Evolutionary conservation across 163 green algal genomes (phyloP), one percentile per base, ranked within the genome.

Genomic region (Chloromonas sp.): DNA sequence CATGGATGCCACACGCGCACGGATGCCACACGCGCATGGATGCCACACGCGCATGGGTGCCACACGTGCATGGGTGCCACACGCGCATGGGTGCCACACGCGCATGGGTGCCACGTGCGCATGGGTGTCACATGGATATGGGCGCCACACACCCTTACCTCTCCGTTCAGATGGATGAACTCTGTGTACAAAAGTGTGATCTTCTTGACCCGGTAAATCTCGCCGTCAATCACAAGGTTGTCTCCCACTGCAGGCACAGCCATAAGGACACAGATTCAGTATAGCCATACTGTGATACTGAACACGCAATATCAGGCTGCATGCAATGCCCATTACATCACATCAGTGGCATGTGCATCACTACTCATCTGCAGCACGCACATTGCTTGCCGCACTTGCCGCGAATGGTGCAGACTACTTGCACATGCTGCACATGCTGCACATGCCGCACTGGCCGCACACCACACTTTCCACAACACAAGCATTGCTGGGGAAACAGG

Each of bases 141-240:
- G n/a, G 13, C 14, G 77, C 36, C 5, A 59, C 2, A 60, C 13
- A 59, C 14, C 77, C 77, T 1, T 59, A 58, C 1, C 78, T 82
- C 81, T 36, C 82, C 82, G 14, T 70, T 85, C 58, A 80, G 58
- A 59, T 79, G 59, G 70, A 89, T 76, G 79, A 89, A 84, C 78
- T 89, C 86, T 59, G 86, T 89, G 86, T 85, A 89, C 79, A 87
- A 71, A 71, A 89, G 83, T 15, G 82, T 85, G 78, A 89, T 87
- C 84, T 87, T 86, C 81, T 89, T 89, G 66, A 89, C 82, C 81
- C 81, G 76, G 77, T 85, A 87, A 71, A 87, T 85, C 11, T 87
- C 86, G 59, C 79, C 84, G 11, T 85, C 82, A 1, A 89, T 58
- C 13, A 89, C 15, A 11, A 89, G 74, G 79, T 83, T 87, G 79